Base-by-base conservation (phyloP, 805 yeast genomes). In the Komagataella pastoris region DNA sequence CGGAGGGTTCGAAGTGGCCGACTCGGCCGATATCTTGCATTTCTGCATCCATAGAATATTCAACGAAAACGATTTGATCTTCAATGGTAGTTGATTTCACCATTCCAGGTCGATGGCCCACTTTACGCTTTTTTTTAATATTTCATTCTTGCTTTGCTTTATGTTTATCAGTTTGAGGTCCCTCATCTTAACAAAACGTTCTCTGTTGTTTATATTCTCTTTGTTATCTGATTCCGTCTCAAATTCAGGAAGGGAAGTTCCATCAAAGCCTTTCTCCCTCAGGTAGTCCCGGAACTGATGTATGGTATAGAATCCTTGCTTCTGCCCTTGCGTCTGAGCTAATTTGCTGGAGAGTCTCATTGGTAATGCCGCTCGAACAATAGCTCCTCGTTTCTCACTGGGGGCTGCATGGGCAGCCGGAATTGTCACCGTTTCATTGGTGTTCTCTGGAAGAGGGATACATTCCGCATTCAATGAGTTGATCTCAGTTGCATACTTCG, bases 401-500 rank as follows among this genome's bases (percentile, higher is more conserved):
- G 40, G 40, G 14, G 40, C n/a, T 10, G 40, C 14, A 30, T 30
- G 40, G 14, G 40, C 40, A 76, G 72, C 66, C 2, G 85, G 85
- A 17, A 81, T 79, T 44, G 79, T 79, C 4, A 81, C 85, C 17
- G 77, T 66, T 58, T 81, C 85, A 52, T 76, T 74, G 1, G 69
- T 67, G 51, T 71, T 73, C 52, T 75, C 80, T 0, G 87, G 88
- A 17, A 81, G 61, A 10, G 82, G 81, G 49, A 82, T 75, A 7
- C 83, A 85, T 54, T 74, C 77, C 53, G 83, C 72, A 57, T 80
- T 81, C 44, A 76, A 71, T 0, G 86, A 73, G 60, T 82, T 82
- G 52, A 82, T 69, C 60, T 81, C 86, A 1, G 88, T 82, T 2
- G 85, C 88, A 63, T 77, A 81, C 56, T 73, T 76, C 2, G 87